These are phyloP conservation scores for Dalbergia oliveri DNA, from an alignment of 306 rosid species.

Conservation along the genomic window DNA sequence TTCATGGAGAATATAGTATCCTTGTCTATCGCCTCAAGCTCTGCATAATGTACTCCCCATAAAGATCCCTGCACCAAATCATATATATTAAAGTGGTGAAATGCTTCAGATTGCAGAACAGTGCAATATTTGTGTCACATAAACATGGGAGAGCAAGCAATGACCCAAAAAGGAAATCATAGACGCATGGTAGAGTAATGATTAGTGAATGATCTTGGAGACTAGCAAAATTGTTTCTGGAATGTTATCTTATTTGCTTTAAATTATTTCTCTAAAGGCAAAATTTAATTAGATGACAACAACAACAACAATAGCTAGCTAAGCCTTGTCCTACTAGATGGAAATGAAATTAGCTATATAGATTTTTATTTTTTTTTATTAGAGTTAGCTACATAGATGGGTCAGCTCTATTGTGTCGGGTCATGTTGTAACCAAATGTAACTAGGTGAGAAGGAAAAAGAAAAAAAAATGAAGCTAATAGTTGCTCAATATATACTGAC, in stretches of 20 bases:
- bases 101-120: constrained; percentile 4
- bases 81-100: constrained; percentile 32
- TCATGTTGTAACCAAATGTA: neutral
- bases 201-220: neutral
- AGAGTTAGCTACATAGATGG: no score
- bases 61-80: constrained; percentile 89
- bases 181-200: constrained; percentile 2
- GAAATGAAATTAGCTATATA: neutral
- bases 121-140: constrained; percentile 3
- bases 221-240: neutral
- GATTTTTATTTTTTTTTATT: neutral
- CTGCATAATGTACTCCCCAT: constrained; percentile 86
- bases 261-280: neutral
- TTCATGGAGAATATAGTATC: constrained; percentile 25
- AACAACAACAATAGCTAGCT: neutral
- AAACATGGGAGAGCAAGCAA: constrained; percentile 1
- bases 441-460: neutral
- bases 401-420: no score
- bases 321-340: neutral
- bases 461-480: neutral
- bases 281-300: neutral
- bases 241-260: constrained; percentile 1
- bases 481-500: constrained; percentile 55
- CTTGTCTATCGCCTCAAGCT: constrained; percentile 77
- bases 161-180: neutral